Base-by-base conservation (phyloP, 1,139 yeast species). In the Sugiyamaella castrensis region DNA sequence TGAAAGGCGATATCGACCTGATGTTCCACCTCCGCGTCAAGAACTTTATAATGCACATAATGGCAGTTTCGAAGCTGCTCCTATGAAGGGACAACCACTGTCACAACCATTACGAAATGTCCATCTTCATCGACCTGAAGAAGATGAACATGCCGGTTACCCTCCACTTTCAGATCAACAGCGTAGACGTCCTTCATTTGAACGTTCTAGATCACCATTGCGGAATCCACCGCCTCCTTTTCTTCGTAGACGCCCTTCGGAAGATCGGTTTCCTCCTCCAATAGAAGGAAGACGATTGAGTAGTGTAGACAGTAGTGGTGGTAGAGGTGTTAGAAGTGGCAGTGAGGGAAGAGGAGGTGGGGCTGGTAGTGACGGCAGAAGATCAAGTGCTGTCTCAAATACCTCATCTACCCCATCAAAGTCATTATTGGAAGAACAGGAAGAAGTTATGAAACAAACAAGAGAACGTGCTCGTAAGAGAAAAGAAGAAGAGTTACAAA, bases 401-500 rank as follows among this genome's bases (percentile, higher is more conserved):
- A 13, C 40, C 8, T 42, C 46, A 4, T 9, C 35, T 31, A 27
- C 28, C 26, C 38, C 19, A 35, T 31, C 16, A 24, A 37, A 40
- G 34, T 48, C 56, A 2, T 46, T 57, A n/a, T 31, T 55, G 27
- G 64, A 60, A 30, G 58, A 60, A 40, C 73, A 70, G 51, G 64
- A 67, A 41, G 65, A 62, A 33, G 52, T 57, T 15, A 69, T 70
- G 73, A 53, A 59, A 13, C 55, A 55, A 24, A 60, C 66, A 6
- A 56, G 65, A 16, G 70, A 63, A 45, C 58, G 60, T 40, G 70
- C 70, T 1, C 56, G 63, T 16, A 61, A 58, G 49, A 61, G 72
- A 28, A 64, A 66, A 46, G 71, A 68, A 45, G 70, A 67, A 42
- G 71, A 68, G 45, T 58, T 50, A 39, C 55, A 57, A 19, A 51